phyloP scores from a whole-genome alignment of 805 yeast genomes.

The Priceomyces carsonii region DNA sequence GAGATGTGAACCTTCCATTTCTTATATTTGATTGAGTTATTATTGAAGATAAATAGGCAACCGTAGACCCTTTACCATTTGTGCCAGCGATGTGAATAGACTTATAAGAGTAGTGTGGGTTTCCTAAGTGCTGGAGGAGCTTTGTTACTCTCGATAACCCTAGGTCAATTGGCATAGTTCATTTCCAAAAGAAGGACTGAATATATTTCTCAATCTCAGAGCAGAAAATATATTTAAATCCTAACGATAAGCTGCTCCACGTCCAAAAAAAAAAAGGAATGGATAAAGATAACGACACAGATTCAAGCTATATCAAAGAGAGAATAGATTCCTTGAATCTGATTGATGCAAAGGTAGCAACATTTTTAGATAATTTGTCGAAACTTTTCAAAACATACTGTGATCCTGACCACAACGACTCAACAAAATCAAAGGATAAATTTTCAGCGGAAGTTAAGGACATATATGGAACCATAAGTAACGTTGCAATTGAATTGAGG shows the following conservation, averaged over 20 bases:
- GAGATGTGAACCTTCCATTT: conserved; percentile 86
- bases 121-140: conserved; percentile 49
- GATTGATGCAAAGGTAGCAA: conserved; percentile 54
- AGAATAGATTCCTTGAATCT: conserved; percentile 53
- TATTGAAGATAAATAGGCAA: conserved; percentile 74
- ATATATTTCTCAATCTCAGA: no score
- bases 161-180: conserved; percentile 38
- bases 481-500: conserved; percentile 59
- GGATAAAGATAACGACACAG: conserved; percentile 13
- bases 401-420: conserved; percentile 22
- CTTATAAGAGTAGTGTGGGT: conserved; percentile 64
- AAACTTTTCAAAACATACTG: conserved; percentile 44
- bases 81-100: conserved; percentile 95
- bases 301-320: conserved; percentile 43
- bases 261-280: no score
- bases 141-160: conserved; percentile 35
- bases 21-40: conserved; percentile 48
- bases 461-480: conserved; percentile 57
- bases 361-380: conserved; percentile 51
- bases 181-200: no score
- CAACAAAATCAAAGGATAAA: conserved; percentile 29
- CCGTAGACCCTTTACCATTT: conserved; percentile 93
- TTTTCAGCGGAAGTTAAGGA: conserved; percentile 46
- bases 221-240: no score
- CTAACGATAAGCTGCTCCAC: no score